Percentiles rank a stretch among this genome's conserved stretches.
phyloP scores from a whole-genome alignment of 192 early-diverging fungal species.

The Spizellomyces punctatus region DNA sequence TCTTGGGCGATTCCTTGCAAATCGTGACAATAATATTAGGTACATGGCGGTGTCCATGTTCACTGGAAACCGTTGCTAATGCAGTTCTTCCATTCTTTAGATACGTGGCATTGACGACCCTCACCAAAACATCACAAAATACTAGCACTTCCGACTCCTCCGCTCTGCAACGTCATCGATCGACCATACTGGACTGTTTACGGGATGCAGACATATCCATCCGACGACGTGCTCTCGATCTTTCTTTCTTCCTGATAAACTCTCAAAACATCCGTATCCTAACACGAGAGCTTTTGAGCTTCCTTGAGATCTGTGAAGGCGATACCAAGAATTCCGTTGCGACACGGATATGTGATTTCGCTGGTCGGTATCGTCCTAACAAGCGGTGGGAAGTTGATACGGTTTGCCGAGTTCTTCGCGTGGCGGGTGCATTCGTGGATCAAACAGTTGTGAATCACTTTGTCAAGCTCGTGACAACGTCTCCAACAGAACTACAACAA shows the following conservation, averaged over 20 bases:
- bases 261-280: constrained; percentile 89
- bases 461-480: constrained; percentile 83
- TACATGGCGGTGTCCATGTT: constrained; percentile 33
- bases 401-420: constrained; percentile 80
- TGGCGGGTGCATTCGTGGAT: constrained; percentile 59
- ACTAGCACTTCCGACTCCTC: constrained; percentile 81
- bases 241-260: constrained; percentile 95
- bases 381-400: constrained; percentile 98
- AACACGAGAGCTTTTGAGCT: constrained; percentile 89
- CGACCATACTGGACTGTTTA: constrained; percentile 94
- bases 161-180: constrained; percentile 95
- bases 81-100: constrained; percentile 33
- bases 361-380: constrained; percentile 91
- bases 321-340: constrained; percentile 93
- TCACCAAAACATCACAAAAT: constrained; percentile 74
- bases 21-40: constrained; percentile 97
- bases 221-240: constrained; percentile 91
- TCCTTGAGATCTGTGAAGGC: constrained; percentile 86
- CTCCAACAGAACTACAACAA: constrained; percentile 74
- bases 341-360: constrained; percentile 86
- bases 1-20: constrained; percentile 92
- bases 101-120: constrained; percentile 97
- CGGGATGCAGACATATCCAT: constrained; percentile 96
- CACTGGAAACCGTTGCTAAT: too few relatives aligned
- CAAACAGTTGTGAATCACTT: constrained; percentile 68